A percentile compares a stretch with the other conserved stretches of the same genome.
Conservation (phyloP, 495 filamentous ascomycete species). For the Xylaria nigripes region DNA sequence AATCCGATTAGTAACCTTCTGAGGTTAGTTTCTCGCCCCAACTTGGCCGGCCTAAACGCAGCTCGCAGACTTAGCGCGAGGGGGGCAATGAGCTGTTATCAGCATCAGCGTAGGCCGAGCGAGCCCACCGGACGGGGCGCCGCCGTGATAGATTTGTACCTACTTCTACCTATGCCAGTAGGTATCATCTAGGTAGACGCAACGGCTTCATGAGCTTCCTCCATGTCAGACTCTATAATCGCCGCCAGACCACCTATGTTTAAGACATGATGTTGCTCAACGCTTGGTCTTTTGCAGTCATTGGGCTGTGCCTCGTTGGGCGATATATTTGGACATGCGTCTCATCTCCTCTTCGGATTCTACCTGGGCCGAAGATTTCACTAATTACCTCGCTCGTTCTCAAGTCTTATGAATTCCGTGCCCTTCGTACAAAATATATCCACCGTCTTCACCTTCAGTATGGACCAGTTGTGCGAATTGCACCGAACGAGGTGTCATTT, state of each 20-base stretch:
- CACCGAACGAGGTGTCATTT: conserved; percentile 56
- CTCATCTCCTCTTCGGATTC: conserved; percentile 32
- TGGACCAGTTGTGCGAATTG: conserved; percentile 49
- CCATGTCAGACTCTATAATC: background rate
- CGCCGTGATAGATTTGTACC: too few species aligned
- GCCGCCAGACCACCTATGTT: background rate
- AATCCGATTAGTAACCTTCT: background rate
- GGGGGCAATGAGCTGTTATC: too few species aligned
- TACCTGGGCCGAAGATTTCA: conserved; percentile 49
- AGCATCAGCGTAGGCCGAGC: too few species aligned
- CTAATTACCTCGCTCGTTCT: conserved; percentile 44
- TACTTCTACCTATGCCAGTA: too few species aligned
- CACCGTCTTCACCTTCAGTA: conserved; percentile 49
- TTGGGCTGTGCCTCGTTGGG: conserved; percentile 13
- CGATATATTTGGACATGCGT: conserved; percentile 19
- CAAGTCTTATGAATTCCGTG: conserved; percentile 51
- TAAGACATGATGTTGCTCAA: conserved; percentile 14
- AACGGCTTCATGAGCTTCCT: background rate
- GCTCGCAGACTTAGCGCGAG: too few species aligned
- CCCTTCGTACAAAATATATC: conserved; percentile 46
- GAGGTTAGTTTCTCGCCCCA: too few species aligned
- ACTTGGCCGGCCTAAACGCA: too few species aligned
- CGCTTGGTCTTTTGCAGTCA: conserved; percentile 16
- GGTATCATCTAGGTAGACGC: background rate
- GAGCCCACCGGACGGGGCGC: too few species aligned